Evolutionary conservation across 495 filamentous ascomycete genomes (phyloP), one percentile per base, ranked within the genome.

Genomic region (Polyplosphaeria fusca): DNA sequence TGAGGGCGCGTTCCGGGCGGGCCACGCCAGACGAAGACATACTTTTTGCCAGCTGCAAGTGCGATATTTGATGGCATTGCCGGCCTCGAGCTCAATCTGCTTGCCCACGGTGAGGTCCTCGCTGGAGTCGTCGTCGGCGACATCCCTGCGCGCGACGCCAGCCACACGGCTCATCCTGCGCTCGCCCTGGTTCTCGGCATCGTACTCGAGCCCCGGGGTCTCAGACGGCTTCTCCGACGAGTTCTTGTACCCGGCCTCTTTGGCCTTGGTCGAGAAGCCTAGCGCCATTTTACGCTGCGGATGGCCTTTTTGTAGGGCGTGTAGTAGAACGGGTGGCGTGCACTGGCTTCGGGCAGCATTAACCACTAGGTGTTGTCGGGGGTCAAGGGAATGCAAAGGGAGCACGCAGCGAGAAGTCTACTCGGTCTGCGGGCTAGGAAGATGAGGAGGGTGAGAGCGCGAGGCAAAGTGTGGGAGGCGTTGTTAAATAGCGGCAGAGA

Each of bases 41-140:
- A 88, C 87, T 81, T 94, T 94, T 66, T 84, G 85, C 89, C 89
- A 95, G 61, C 84, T 89, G 74, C 89, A 95, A 30, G 88, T 95
- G 23, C 88, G 77, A 67, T 95, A 95, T 71, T 91, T 84, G 74
- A 95, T 92, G 16, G 83, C 80, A 71, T 85, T 83, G 32, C 77
- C 81, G n/a, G 83, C 79, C 68, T 95, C 89, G 61, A 87, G 61
- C 45, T 86, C 87, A 54, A 89, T 79, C 72, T 94, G 89, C 72
- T 85, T 84, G 39, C 81, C 82, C 14, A 93, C 73, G 37, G 69
- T 59, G 58, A 77, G 72, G 44, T 67, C 74, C 30, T 71, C 62
- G 25, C 75, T 72, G 26, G 60, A 71, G 32, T 73, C 70, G 2
- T 71, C 70, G 39, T 74, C 72, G 39, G 37, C 18, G 4, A 7